Conservation (phyloP, 1,139 yeast genomes). For the Yarrowia galli region DNA sequence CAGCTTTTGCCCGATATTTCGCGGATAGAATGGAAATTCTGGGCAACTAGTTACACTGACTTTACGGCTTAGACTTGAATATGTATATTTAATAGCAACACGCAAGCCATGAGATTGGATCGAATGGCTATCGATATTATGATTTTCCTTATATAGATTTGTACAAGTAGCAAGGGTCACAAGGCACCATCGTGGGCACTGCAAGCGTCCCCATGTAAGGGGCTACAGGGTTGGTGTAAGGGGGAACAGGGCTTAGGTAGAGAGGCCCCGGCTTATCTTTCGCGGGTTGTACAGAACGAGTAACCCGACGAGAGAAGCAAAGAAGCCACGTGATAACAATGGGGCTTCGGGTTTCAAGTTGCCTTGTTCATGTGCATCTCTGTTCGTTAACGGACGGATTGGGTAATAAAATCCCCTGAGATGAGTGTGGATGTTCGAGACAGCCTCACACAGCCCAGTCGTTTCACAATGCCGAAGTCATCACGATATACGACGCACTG, state of each 20-base stretch:
- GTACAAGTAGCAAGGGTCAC: not conserved
- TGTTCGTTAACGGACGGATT: not conserved
- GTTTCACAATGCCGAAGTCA: not conserved
- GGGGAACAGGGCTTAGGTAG: not conserved
- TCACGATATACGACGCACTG: too few relatives aligned
- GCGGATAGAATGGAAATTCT: slow-evolving; percentile 25
- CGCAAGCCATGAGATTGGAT: slow-evolving; percentile 4
- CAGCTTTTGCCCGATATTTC: slow-evolving; percentile 23
- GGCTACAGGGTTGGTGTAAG: not conserved
- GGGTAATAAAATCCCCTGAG: not conserved
- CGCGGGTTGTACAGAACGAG: not conserved
- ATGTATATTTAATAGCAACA: slow-evolving; percentile 14
- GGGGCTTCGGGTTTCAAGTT: not conserved
- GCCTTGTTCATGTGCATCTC: slow-evolving; percentile 5
- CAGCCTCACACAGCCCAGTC: not conserved
- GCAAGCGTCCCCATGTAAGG: not conserved
- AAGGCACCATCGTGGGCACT: not conserved
- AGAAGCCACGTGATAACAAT: not conserved
- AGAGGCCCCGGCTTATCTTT: not conserved
- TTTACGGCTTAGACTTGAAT: not conserved
- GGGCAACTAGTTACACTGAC: slow-evolving; percentile 1
- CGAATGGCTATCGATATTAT: not conserved
- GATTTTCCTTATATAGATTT: not conserved
- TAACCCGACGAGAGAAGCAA: not conserved
- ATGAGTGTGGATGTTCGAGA: not conserved